These are phyloP conservation scores for Colletotrichum magnum DNA, from an alignment of 2,329 filamentous ascomycete species.

Conservation along the genomic window DNA sequence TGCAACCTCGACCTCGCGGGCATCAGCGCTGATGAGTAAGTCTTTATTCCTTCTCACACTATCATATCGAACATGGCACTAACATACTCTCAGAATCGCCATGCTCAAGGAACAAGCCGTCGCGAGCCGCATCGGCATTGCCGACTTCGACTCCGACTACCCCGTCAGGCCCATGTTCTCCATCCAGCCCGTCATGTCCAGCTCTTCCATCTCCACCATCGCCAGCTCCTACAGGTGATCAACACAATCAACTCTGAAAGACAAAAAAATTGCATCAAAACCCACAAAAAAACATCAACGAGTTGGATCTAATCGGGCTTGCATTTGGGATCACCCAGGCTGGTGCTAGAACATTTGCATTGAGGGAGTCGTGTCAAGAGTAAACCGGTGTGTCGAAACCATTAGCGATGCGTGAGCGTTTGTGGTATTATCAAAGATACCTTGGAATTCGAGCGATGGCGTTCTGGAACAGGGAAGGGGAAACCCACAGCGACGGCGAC, in stretches of 20 bases:
- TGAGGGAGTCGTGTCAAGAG: not conserved
- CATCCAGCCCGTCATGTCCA: constrained; percentile 32
- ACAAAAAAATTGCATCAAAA: not conserved
- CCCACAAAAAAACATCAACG: not conserved
- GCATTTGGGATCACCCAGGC: constrained; percentile 28
- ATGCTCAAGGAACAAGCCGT: constrained; percentile 67
- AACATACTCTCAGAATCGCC: constrained; percentile 55
- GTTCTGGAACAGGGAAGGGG: constrained; percentile 12
- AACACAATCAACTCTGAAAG: not conserved
- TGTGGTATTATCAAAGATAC: constrained; percentile 26
- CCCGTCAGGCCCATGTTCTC: constrained; percentile 31
- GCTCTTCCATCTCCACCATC: constrained; percentile 36
- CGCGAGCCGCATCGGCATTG: constrained; percentile 63
- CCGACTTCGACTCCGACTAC: constrained; percentile 47
- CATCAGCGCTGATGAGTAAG: constrained; percentile 72
- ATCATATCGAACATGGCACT: constrained; percentile 5
- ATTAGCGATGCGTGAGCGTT: constrained; percentile 9
- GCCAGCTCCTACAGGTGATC: constrained; percentile 30
- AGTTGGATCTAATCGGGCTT: constrained; percentile 27
- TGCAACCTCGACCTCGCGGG: constrained; percentile 68
- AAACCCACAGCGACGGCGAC: constrained; percentile 23
- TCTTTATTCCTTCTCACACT: constrained; percentile 27
- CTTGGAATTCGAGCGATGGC: constrained; percentile 32
- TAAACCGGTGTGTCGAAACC: not conserved
- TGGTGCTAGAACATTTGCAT: constrained; percentile 14